phyloP scores from a whole-genome alignment of 1,284 basidiomycete species.

The Rhodotorula glutinis region DNA sequence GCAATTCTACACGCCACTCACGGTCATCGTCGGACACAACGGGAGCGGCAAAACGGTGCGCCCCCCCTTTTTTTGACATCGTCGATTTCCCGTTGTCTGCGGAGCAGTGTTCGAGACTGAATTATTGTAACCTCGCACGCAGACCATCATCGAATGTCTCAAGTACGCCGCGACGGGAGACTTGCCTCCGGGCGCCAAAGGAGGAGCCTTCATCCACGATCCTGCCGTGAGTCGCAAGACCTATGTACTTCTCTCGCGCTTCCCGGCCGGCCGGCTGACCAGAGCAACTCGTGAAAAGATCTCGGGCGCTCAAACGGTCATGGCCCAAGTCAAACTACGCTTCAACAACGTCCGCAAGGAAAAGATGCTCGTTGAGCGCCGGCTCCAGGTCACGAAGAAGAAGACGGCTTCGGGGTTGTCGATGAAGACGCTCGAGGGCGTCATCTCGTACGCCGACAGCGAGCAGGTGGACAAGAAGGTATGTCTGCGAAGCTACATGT shows the following conservation, averaged over 20 bases:
- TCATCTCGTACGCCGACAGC: slow-evolving; percentile 70
- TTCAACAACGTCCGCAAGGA: slow-evolving; percentile 84
- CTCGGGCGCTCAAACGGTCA: slow-evolving; percentile 97
- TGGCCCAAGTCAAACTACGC: slow-evolving; percentile 92
- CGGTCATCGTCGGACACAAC: slow-evolving; percentile 98
- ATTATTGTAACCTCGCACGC: too few relatives aligned
- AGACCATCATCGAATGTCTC: slow-evolving; percentile 96
- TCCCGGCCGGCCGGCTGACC: not conserved
- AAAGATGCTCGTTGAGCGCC: slow-evolving; percentile 88
- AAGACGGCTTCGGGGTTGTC: slow-evolving; percentile 69
- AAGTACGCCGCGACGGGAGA: slow-evolving; percentile 99
- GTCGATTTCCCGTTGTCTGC: too few relatives aligned
- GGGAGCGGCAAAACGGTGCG: slow-evolving; percentile 90
- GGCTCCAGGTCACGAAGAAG: slow-evolving; percentile 89
- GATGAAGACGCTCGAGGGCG: slow-evolving; percentile 97
- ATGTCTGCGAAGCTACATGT: slow-evolving; percentile 9
- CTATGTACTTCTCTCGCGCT: too few relatives aligned
- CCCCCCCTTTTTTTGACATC: not conserved
- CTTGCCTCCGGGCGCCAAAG: slow-evolving; percentile 94
- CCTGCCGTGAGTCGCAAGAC: slow-evolving; percentile 65
- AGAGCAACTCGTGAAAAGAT: slow-evolving; percentile 55
- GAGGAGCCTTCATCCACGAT: slow-evolving; percentile 96
- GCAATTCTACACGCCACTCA: slow-evolving; percentile 95
- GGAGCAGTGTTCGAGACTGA: too few relatives aligned
- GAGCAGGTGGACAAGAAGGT: slow-evolving; percentile 73